Conservation (phyloP, 108 stramenopile genomes). For the Tribonema minus region DNA sequence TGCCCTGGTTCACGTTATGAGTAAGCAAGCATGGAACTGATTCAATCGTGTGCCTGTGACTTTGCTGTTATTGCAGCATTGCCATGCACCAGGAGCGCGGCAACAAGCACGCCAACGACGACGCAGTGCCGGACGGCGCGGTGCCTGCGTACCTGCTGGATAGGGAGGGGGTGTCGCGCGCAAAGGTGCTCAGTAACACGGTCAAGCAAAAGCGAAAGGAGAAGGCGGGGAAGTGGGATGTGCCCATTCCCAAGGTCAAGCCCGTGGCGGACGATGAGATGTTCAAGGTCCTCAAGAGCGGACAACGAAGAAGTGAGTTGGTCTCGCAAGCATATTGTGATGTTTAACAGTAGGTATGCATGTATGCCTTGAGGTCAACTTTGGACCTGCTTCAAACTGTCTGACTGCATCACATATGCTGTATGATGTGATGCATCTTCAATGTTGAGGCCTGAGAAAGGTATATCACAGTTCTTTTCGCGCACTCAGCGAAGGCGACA, state of each 20-base stretch:
- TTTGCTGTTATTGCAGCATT: slow-evolving; percentile 62
- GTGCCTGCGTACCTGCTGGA: slow-evolving; percentile 96
- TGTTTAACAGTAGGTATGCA: no score
- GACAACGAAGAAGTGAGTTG: slow-evolving; percentile 68
- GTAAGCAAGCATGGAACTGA: no score
- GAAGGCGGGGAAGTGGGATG: slow-evolving; percentile 99
- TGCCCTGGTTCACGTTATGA: no score
- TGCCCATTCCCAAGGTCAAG: slow-evolving; percentile 95
- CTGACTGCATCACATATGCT: no score
- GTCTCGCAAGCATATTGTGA: neutral
- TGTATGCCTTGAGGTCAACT: no score
- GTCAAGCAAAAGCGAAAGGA: slow-evolving; percentile 99
- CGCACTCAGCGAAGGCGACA: no score
- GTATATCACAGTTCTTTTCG: no score
- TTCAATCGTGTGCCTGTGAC: no score
- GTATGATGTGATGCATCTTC: no score
- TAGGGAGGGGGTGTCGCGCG: slow-evolving; percentile 92
- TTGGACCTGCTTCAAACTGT: no score
- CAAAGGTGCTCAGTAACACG: slow-evolving; percentile 95
- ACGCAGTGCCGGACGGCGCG: slow-evolving; percentile 87
- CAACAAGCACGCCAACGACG: slow-evolving; percentile 88
- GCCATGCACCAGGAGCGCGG: slow-evolving; percentile 91
- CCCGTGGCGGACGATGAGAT: slow-evolving; percentile 99
- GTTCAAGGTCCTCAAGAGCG: slow-evolving; percentile 89
- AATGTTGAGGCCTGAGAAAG: no score